These are phyloP conservation scores for Grosmannia serpens DNA, from an alignment of 2,329 filamentous ascomycete genomes.

Conservation along the genomic window DNA sequence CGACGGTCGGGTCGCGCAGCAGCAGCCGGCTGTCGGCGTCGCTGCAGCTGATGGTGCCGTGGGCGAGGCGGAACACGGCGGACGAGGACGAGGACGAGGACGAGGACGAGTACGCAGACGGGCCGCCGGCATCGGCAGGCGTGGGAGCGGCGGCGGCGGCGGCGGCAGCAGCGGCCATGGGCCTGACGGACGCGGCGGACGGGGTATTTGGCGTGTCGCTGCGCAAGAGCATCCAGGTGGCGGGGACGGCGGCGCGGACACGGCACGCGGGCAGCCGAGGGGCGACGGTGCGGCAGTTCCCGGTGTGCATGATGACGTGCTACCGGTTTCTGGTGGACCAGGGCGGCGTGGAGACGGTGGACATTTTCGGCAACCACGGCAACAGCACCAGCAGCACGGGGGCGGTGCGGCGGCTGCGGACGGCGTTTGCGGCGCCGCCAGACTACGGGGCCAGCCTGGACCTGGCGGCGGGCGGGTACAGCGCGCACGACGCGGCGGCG, in stretches of 20 bases:
- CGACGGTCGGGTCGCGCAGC: not conserved
- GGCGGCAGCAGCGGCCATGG: not conserved
- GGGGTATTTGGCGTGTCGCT: constrained; percentile 29
- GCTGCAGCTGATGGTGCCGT: not conserved
- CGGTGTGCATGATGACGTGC: constrained; percentile 29
- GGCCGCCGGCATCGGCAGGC: not conserved
- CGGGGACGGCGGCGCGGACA: constrained; percentile 26
- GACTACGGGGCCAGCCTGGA: constrained; percentile 26
- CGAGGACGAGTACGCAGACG: not conserved
- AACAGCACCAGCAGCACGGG: constrained; percentile 21
- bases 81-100: not conserved
- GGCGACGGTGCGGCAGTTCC: constrained; percentile 25
- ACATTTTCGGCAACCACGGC: constrained; percentile 23
- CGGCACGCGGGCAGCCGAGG: constrained; percentile 24
- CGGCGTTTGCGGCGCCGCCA: constrained; percentile 24
- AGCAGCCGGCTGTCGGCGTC: not conserved
- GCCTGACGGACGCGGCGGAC: constrained; percentile 7
- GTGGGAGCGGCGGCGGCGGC: not conserved
- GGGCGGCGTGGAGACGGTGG: constrained; percentile 21
- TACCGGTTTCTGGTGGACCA: constrained; percentile 24
- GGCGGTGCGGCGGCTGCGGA: constrained; percentile 23
- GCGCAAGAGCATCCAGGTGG: constrained; percentile 26
- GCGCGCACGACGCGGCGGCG: constrained; percentile 29
- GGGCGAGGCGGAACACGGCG: not conserved
- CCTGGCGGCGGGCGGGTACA: constrained; percentile 20